phyloP scores from a whole-genome alignment of 495 filamentous ascomycete species.

The Hypoxylon fragiforme region DNA sequence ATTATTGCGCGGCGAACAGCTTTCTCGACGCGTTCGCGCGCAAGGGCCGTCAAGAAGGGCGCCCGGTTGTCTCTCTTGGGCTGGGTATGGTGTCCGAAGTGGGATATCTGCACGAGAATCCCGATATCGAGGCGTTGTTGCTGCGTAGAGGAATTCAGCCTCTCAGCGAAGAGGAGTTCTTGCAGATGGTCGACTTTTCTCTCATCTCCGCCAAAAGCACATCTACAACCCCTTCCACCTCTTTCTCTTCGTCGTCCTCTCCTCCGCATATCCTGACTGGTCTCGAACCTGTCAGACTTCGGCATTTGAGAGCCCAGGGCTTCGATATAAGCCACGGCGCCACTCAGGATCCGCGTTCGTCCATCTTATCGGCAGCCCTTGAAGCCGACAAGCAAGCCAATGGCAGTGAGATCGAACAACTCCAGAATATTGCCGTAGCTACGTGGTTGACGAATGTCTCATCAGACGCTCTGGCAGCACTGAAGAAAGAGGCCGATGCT shows the following conservation, averaged over 20 bases:
- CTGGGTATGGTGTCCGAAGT: conserved; percentile 6
- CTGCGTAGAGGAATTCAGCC: conserved; percentile 33
- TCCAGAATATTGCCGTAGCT: neutral
- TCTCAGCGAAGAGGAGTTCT: conserved; percentile 37
- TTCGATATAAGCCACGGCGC: neutral
- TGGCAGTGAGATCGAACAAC: neutral
- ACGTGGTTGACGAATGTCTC: neutral
- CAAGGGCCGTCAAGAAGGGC: conserved; percentile 33
- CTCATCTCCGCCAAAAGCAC: neutral
- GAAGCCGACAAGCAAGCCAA: neutral
- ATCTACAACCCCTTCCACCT: neutral
- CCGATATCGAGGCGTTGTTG: conserved; percentile 24
- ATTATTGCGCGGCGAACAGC: conserved; percentile 43
- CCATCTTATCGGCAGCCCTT: neutral
- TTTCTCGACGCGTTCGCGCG: conserved; percentile 45
- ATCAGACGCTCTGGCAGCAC: neutral
- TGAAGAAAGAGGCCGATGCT: neutral
- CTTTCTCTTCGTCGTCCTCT: neutral
- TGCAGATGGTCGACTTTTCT: neutral
- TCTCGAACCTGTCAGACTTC: too few relatives aligned
- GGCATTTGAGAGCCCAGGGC: too few relatives aligned
- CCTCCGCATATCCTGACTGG: neutral
- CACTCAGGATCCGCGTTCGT: neutral
- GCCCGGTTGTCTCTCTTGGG: conserved; percentile 17
- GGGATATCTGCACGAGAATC: conserved; percentile 22